Percentiles rank a stretch among this genome's conserved stretches.
phyloP scores from a whole-genome alignment of 352 stramenopile genomes.

The Globisporangium takayamanum region DNA sequence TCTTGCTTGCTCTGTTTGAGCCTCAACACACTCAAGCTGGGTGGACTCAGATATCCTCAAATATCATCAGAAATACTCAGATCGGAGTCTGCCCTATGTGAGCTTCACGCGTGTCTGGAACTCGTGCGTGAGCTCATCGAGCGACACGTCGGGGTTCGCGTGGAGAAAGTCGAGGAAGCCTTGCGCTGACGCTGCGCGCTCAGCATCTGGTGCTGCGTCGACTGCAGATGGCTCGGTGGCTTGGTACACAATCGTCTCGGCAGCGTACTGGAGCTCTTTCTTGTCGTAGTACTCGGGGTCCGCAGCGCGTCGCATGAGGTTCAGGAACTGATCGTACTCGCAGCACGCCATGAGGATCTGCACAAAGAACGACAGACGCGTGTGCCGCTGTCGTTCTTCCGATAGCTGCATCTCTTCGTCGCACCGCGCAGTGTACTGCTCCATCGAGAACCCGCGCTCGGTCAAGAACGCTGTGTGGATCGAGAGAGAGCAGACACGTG shows the following conservation, averaged over 20 bases:
- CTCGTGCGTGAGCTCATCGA: slow-evolving; percentile 68
- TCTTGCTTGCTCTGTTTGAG: too few species aligned
- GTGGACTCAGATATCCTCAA: too few species aligned
- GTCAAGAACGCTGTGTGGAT: slow-evolving; percentile 33
- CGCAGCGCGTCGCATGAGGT: slow-evolving; percentile 71
- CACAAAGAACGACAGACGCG: slow-evolving; percentile 72
- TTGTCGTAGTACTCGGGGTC: slow-evolving; percentile 81
- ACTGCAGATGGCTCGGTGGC: slow-evolving; percentile 27
- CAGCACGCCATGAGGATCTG: slow-evolving; percentile 71
- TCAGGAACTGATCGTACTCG: slow-evolving; percentile 84
- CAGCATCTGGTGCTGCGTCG: slow-evolving; percentile 10
- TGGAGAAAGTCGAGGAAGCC: slow-evolving; percentile 70
- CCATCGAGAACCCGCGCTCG: slow-evolving; percentile 60
- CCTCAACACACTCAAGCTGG: too few species aligned
- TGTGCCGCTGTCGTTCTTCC: slow-evolving; percentile 69
- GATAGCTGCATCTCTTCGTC: slow-evolving; percentile 66
- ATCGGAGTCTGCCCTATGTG: slow-evolving; percentile 16
- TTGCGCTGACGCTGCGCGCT: slow-evolving; percentile 39
- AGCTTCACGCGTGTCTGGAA: slow-evolving; percentile 70
- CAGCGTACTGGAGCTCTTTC: slow-evolving; percentile 65
- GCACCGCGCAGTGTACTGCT: slow-evolving; percentile 61
- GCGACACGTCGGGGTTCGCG: slow-evolving; percentile 54
- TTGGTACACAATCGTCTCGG: slow-evolving; percentile 53
- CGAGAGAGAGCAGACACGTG: background rate
- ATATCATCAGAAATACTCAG: background rate